phyloP scores from a whole-genome alignment of 2,329 filamentous ascomycete species.

The Phyllosticta citrichinensis region DNA sequence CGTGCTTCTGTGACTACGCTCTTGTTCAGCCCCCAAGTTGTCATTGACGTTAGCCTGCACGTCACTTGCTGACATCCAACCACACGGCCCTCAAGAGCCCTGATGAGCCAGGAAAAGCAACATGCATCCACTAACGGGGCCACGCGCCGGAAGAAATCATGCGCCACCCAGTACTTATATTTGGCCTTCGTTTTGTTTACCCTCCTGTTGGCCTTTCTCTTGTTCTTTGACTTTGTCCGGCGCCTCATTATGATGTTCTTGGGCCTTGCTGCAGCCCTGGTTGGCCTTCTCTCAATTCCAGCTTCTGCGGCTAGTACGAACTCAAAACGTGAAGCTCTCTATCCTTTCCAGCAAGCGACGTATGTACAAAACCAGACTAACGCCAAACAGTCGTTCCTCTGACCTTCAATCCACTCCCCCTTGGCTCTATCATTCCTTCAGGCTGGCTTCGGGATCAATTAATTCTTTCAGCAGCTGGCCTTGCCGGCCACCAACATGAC shows the following conservation, averaged over 20 bases:
- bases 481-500: constrained; percentile 44
- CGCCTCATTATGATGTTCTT: background rate
- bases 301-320: background rate
- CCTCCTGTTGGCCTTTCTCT: background rate
- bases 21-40: background rate
- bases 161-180: background rate
- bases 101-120: background rate
- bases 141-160: background rate
- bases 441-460: constrained; percentile 47
- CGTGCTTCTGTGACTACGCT: no score
- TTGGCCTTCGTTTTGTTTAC: background rate
- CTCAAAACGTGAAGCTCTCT: background rate
- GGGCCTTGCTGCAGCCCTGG: background rate
- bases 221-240: background rate
- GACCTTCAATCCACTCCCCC: constrained; percentile 31
- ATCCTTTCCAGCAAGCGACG: background rate
- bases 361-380: background rate
- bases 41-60: background rate
- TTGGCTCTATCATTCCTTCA: constrained; percentile 40
- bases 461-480: constrained; percentile 38
- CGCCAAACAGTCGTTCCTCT: constrained; percentile 21
- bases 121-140: background rate
- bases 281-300: background rate
- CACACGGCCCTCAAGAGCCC: background rate
- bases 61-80: background rate